phyloP scores from a whole-genome alignment of 768 basidiomycete genomes.

The Tremella mesenterica region DNA sequence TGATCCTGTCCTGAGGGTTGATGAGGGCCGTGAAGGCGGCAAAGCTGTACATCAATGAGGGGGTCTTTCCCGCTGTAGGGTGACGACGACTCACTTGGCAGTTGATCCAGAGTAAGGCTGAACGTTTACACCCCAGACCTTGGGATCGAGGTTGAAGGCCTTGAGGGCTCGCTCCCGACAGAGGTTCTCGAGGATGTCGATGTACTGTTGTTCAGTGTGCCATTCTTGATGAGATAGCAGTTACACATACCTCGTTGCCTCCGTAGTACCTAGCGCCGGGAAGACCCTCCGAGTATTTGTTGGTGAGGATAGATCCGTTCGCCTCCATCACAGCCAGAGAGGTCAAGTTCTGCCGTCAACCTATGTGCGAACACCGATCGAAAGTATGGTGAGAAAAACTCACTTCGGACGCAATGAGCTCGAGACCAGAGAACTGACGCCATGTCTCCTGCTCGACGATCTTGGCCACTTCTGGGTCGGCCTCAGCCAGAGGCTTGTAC shows the following conservation, averaged over 20 bases:
- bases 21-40: conserved; percentile 91
- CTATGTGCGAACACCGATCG: neutral
- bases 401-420: conserved; percentile 98
- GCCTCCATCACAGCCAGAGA: conserved; percentile 93
- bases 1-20: conserved; percentile 93
- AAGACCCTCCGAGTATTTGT: conserved; percentile 99
- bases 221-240: conserved; percentile 46
- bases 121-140: conserved; percentile 91
- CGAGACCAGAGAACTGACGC: conserved; percentile 93
- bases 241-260: conserved; percentile 75
- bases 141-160: conserved; percentile 90
- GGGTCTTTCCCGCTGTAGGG: neutral
- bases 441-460: conserved; percentile 95
- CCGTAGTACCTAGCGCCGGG: conserved; percentile 95
- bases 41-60: conserved; percentile 54
- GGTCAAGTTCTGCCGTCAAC: conserved; percentile 70
- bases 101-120: conserved; percentile 83
- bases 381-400: conserved; percentile 15
- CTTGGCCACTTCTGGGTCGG: conserved; percentile 89
- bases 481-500: conserved; percentile 77
- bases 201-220: conserved; percentile 48
- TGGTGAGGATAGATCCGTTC: conserved; percentile 95
- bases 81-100: conserved; percentile 63
- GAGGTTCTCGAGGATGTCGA: conserved; percentile 89
- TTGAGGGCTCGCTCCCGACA: conserved; percentile 91